These are phyloP conservation scores for Tephrocybe sp. DNA, from an alignment of 768 basidiomycete genomes.

Conservation along the genomic window DNA sequence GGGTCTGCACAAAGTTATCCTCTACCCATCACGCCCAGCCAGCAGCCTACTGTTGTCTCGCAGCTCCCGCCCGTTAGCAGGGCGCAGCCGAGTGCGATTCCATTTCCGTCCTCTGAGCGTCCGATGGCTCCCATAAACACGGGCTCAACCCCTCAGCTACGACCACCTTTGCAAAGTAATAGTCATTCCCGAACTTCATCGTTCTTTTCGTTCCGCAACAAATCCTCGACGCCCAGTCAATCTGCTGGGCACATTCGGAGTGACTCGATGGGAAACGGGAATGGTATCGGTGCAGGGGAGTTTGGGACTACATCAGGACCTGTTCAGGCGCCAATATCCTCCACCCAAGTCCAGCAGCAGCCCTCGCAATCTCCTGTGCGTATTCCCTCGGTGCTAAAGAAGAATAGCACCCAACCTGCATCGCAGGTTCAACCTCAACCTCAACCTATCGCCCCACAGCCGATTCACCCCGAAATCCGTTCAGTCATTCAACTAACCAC, in stretches of 20 bases:
- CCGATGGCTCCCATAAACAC: conserved; percentile 19
- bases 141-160: conserved; percentile 18
- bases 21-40: conserved; percentile 10
- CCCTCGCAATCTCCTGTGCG: conserved; percentile 8
- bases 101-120: conserved; percentile 19
- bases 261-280: conserved; percentile 13
- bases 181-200: conserved; percentile 58
- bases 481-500: conserved; percentile 74
- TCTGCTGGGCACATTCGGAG: conserved; percentile 20
- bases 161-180: conserved; percentile 20
- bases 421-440: conserved; percentile 20
- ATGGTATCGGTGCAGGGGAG: conserved; percentile 3
- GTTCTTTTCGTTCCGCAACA: conserved; percentile 62
- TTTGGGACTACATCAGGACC: conserved; percentile 1
- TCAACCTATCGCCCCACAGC: conserved; percentile 31
- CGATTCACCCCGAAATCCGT: conserved; percentile 79
- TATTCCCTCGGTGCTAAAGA: conserved; percentile 5
- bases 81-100: conserved; percentile 12
- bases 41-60: background rate
- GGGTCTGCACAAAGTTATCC: conserved; percentile 5
- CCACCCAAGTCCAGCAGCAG: conserved; percentile 11
- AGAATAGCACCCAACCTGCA: conserved; percentile 8
- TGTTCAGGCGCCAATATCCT: conserved; percentile 2
- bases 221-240: conserved; percentile 28
- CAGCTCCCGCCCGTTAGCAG: background rate